Conservation (phyloP, 371 early-diverging fungal species). For the Zychaea mexicana region DNA sequence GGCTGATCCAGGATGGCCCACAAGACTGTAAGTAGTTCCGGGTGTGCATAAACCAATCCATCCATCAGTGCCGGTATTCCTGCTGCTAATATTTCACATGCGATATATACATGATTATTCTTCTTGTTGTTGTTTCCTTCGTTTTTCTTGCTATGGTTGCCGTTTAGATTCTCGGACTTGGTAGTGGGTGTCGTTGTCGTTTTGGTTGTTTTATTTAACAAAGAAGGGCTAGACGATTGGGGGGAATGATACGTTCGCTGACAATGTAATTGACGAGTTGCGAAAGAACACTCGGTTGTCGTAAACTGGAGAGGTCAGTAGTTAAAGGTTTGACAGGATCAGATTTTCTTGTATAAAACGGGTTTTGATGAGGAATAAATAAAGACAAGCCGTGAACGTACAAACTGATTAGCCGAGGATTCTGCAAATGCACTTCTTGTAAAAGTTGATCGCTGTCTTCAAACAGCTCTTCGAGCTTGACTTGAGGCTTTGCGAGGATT, state of each 20-base stretch:
- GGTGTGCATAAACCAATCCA: conserved; percentile 21
- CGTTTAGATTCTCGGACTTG: no score
- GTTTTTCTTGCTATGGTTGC: not conserved
- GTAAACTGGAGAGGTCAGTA: not conserved
- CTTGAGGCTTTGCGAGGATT: conserved; percentile 15
- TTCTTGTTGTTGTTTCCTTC: not conserved
- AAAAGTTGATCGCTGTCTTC: conserved; percentile 19
- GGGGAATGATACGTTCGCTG: not conserved
- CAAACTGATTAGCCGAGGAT: conserved; percentile 23
- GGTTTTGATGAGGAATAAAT: not conserved
- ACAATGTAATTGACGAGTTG: conserved; percentile 25
- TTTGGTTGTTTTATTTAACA: no score
- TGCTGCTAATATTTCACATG: conserved; percentile 26
- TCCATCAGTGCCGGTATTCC: conserved; percentile 27
- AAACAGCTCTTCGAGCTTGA: conserved; percentile 18
- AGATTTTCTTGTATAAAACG: not conserved
- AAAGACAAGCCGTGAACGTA: not conserved
- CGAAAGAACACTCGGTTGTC: conserved; percentile 20
- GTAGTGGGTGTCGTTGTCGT: not conserved
- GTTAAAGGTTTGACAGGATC: not conserved
- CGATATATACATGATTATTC: not conserved
- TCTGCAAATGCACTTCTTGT: conserved; percentile 25
- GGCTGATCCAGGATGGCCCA: conserved; percentile 25
- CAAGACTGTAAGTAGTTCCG: conserved; percentile 20
- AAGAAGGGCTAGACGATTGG: not conserved